Evolutionary conservation across 2,329 filamentous ascomycete species (phyloP).

Genomic region (Macrophomina phaseolina): DNA sequence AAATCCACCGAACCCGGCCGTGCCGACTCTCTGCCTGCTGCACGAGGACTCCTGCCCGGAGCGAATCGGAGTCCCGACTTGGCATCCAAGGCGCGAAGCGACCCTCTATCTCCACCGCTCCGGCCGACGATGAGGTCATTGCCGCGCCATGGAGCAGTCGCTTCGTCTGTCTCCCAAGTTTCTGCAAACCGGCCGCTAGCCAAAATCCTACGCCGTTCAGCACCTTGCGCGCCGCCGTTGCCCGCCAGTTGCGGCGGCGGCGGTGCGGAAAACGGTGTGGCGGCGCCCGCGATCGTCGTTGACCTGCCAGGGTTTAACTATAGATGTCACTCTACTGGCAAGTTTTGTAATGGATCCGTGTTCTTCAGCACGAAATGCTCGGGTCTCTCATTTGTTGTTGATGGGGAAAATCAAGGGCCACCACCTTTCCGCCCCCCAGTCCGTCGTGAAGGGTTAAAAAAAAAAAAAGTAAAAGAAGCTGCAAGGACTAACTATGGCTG

Average conservation of each 20-base stretch:
- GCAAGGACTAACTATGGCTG: constrained; percentile 9
- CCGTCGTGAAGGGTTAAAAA: not conserved
- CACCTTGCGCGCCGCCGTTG: constrained; percentile 11
- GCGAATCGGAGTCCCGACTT: not conserved
- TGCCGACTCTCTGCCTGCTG: not conserved
- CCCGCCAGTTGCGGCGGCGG: constrained; percentile 8
- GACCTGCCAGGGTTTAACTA: constrained; percentile 5
- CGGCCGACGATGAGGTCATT: not conserved
- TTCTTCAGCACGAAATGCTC: constrained; percentile 17
- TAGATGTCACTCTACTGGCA: not conserved
- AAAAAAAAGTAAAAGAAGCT: not conserved
- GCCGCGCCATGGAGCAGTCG: too few relatives aligned
- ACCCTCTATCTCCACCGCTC: not conserved
- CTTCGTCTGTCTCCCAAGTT: not conserved
- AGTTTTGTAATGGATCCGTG: not conserved
- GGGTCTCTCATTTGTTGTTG: constrained; percentile 23
- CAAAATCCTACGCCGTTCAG: constrained; percentile 6
- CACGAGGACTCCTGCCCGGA: not conserved
- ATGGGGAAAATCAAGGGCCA: not conserved
- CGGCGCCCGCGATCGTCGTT: constrained; percentile 20
- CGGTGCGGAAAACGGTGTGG: constrained; percentile 22
- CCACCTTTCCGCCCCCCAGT: constrained; percentile 10
- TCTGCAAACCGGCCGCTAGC: constrained; percentile 23
- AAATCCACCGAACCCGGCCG: not conserved
- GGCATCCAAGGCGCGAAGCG: not conserved